A percentile compares a stretch with the other conserved stretches of the same genome.
Conservation (phyloP, 1,284 basidiomycete species). For the Sporisorium reilianum region DNA sequence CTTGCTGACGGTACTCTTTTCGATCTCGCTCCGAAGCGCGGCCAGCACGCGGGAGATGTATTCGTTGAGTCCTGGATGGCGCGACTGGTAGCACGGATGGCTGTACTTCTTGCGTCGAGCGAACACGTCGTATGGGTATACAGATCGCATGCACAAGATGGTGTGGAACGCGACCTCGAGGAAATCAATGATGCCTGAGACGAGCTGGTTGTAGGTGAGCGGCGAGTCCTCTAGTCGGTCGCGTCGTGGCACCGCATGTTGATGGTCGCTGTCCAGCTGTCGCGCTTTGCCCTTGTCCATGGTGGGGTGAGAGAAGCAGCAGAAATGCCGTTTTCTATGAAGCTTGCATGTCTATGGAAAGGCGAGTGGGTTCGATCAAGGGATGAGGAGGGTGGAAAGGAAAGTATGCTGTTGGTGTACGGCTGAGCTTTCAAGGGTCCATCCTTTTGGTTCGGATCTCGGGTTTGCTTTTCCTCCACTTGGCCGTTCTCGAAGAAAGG, state of each 20-base stretch:
- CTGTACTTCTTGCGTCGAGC: conserved; percentile 87
- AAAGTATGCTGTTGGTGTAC: conserved; percentile 2
- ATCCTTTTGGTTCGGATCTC: conserved; percentile 17
- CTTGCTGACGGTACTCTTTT: conserved; percentile 42
- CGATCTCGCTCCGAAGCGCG: conserved; percentile 80
- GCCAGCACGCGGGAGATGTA: conserved; percentile 86
- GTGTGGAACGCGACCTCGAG: conserved; percentile 91
- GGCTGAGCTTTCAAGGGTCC: conserved; percentile 30
- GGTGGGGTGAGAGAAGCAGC: background rate
- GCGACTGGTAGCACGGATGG: conserved; percentile 88
- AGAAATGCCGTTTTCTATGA: background rate
- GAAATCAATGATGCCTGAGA: conserved; percentile 48
- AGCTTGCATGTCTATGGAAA: background rate
- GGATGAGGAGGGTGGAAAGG: background rate
- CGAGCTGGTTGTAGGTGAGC: conserved; percentile 50
- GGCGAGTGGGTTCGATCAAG: background rate
- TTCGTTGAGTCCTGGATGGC: conserved; percentile 85
- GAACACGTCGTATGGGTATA: conserved; percentile 90
- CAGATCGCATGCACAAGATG: conserved; percentile 86
- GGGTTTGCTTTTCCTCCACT: conserved; percentile 5
- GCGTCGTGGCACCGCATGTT: conserved; percentile 12
- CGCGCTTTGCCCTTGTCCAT: conserved; percentile 52
- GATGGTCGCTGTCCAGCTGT: conserved; percentile 20
- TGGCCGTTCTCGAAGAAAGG: conserved; percentile 10
- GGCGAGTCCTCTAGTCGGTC: conserved; percentile 47